Evolutionary conservation across 1,284 basidiomycete genomes (phyloP), one percentile per base, ranked within the genome.

Genomic region (Ustilago bromivora): DNA sequence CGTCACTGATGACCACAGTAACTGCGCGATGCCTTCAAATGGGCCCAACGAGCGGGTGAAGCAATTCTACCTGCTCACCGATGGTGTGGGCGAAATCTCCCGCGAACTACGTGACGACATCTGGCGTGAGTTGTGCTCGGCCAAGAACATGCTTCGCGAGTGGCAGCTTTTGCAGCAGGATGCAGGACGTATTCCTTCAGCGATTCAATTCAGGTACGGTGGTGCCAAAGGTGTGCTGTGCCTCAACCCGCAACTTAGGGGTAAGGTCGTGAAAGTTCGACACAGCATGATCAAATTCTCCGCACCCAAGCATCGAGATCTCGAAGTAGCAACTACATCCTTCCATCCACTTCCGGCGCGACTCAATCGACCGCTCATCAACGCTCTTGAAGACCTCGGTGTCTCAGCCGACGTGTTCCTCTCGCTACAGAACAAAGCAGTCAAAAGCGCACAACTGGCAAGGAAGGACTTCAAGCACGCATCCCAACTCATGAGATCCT

Each of bases 211-310:
- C 32, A 54, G 66, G 1, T 57, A 55, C 19, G 71, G 71, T 28
- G 71, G 66, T 36, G 71, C 71, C 6, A 74, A 74, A 38, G 71
- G 71, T 23, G 66, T 74, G 8, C 62, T 74, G 0, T 69, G 66
- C 38, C 52, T 74, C 38, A 69, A 74, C n/a, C 71, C 71, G 11
- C 11, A 13, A 12, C 53, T 74, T 10, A 46, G 38, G 34, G 66
- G 62, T 11, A 69, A 57, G 43, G 40, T 54, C 41, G 61, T 74
- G 66, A 69, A 55, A 28, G 55, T 74, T 32, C 53, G 71, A 3
- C 38, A 62, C 17, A 63, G 60, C 35, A 74, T 74, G 71, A 66
- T 74, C 71, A 74, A 74, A 23, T 74, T 74, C 38, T 46, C 56
- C 0, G 66, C 71, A 2, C 62, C 71, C 15, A 51, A 57, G 36